phyloP scores from a whole-genome alignment of 768 basidiomycete species.

The Clavaria fumosa region DNA sequence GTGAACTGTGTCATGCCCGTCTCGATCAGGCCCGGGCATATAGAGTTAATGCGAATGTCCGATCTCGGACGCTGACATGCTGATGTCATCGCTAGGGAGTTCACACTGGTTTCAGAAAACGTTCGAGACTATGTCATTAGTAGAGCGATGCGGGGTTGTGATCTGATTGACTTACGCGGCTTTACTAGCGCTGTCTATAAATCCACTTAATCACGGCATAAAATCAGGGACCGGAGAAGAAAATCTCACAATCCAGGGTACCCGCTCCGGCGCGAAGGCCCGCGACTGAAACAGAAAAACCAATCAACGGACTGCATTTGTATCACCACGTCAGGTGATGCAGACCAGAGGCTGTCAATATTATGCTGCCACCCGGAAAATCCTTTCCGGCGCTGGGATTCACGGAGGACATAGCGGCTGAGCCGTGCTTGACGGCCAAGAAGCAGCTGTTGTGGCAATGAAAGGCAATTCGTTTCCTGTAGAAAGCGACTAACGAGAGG shows the following conservation, averaged over 20 bases:
- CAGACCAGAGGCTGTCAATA: conserved; percentile 73
- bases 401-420: conserved; percentile 60
- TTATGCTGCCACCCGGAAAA: conserved; percentile 62
- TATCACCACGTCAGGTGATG: conserved; percentile 5
- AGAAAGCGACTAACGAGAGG: conserved; percentile 27
- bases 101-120: conserved; percentile 38
- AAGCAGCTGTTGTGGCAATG: conserved; percentile 46
- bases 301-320: not conserved
- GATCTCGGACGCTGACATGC: conserved; percentile 67
- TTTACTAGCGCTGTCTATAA: conserved; percentile 78
- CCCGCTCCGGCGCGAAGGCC: conserved; percentile 76
- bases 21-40: conserved; percentile 88
- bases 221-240: too few species aligned
- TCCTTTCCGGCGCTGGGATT: conserved; percentile 58
- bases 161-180: conserved; percentile 87
- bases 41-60: conserved; percentile 76
- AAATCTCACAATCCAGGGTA: conserved; percentile 54
- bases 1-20: conserved; percentile 78
- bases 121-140: conserved; percentile 1
- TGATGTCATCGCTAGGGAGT: conserved; percentile 73
- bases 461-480: not conserved
- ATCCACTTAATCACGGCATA: too few species aligned
- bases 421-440: conserved; percentile 77
- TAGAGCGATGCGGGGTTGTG: conserved; percentile 9
- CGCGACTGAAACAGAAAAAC: conserved; percentile 35